Conservation (phyloP, 23 red algal genomes). For the Gracilaria gracilis region DNA sequence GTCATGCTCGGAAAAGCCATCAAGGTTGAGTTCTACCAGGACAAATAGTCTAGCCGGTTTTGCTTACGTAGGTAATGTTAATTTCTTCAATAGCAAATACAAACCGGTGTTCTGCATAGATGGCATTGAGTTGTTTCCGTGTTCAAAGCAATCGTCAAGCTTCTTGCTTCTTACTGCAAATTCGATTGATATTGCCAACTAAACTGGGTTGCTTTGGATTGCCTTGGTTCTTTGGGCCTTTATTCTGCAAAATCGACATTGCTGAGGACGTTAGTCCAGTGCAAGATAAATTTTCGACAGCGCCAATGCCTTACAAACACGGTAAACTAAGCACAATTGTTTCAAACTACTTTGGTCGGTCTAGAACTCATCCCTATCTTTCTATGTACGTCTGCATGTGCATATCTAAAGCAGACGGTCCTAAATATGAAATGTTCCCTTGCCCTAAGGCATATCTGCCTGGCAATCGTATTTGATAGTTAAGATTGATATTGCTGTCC, state of each 20-base stretch:
- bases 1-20: constrained; percentile 83
- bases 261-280: too few species aligned
- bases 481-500: constrained; percentile 56
- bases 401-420: constrained; percentile 44
- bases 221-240: too few species aligned
- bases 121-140: constrained; percentile 44
- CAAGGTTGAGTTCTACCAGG: constrained; percentile 64
- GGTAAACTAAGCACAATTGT: too few species aligned
- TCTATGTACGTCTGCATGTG: constrained; percentile 28
- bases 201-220: constrained; percentile 37
- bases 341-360: too few species aligned
- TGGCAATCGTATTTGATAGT: constrained; percentile 62
- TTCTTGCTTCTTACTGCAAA: constrained; percentile 53
- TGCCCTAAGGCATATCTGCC: constrained; percentile 56
- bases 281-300: background rate
- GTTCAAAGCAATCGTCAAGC: constrained; percentile 47
- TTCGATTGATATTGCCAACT: constrained; percentile 19
- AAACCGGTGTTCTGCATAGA: constrained; percentile 40
- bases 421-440: constrained; percentile 31
- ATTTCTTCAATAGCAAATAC: constrained; percentile 49
- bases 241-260: too few species aligned
- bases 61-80: constrained; percentile 25
- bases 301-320: background rate
- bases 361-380: too few species aligned
- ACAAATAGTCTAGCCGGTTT: constrained; percentile 48